Evolutionary conservation across 78 protist species (phyloP).

Genomic region (Bodo saltans): DNA sequence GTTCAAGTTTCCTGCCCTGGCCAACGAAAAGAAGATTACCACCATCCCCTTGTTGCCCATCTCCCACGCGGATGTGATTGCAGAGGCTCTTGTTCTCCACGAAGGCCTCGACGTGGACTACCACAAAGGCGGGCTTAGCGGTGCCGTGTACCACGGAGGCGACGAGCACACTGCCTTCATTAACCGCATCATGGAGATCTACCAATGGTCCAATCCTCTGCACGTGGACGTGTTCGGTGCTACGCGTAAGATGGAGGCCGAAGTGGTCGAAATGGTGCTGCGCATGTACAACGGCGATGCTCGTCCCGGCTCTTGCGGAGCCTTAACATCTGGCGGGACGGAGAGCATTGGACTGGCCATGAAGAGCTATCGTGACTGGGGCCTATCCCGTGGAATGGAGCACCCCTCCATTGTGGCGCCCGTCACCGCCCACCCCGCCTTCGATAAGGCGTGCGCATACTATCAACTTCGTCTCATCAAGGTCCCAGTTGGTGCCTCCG

Average conservation of each 20-base stretch:
- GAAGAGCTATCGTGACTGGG: slow-evolving; percentile 49
- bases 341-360: slow-evolving; percentile 55
- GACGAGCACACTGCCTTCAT: slow-evolving; percentile 12
- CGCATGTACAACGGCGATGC: slow-evolving; percentile 52
- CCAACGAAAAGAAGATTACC: too few relatives aligned
- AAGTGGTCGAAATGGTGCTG: slow-evolving; percentile 64
- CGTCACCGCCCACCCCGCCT: slow-evolving; percentile 51
- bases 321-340: slow-evolving; percentile 69
- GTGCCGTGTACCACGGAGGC: slow-evolving; percentile 32
- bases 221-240: slow-evolving; percentile 63
- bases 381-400: slow-evolving; percentile 1
- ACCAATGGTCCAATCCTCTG: slow-evolving; percentile 71
- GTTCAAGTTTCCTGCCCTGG: too few relatives aligned
- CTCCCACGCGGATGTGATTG: too few relatives aligned
- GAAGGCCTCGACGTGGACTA: too few relatives aligned
- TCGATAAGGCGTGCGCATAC: slow-evolving; percentile 41
- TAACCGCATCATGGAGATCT: background rate
- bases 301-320: slow-evolving; percentile 46
- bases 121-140: too few relatives aligned
- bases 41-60: too few relatives aligned
- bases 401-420: slow-evolving; percentile 24
- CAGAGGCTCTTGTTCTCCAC: too few relatives aligned
- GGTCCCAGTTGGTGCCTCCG: slow-evolving; percentile 41
- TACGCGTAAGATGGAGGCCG: slow-evolving; percentile 77
- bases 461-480: slow-evolving; percentile 16